These are phyloP conservation scores for Chaetomium tenue DNA, from an alignment of 495 filamentous ascomycete species.

Conservation along the genomic window DNA sequence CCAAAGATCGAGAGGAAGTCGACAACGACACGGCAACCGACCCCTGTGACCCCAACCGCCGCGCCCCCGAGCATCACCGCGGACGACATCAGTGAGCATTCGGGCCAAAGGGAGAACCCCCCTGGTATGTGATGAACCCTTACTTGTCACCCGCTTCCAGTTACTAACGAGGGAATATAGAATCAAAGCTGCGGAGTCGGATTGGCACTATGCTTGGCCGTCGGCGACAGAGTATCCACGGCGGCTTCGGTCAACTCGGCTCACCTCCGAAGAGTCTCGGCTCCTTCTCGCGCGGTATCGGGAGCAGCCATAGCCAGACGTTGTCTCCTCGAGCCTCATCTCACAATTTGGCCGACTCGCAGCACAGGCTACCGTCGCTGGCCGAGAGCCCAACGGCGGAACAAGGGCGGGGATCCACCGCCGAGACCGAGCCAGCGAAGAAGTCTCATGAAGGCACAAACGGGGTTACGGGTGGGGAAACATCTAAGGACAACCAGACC, in stretches of 20 bases:
- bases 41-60: slow-evolving; percentile 35
- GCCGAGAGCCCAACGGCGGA: slow-evolving; percentile 45
- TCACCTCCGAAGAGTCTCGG: slow-evolving; percentile 47
- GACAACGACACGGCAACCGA: slow-evolving; percentile 42
- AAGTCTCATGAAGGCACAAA: slow-evolving; percentile 48
- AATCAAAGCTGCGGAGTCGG: slow-evolving; percentile 59
- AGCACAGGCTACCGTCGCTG: slow-evolving; percentile 51
- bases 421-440: slow-evolving; percentile 36
- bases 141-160: background rate
- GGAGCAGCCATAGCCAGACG: slow-evolving; percentile 50
- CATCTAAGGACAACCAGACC: slow-evolving; percentile 31
- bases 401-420: slow-evolving; percentile 30
- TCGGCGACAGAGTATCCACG: slow-evolving; percentile 58
- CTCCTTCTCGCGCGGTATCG: slow-evolving; percentile 53
- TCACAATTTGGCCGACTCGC: slow-evolving; percentile 53
- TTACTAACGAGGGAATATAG: slow-evolving; percentile 26
- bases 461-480: slow-evolving; percentile 35
- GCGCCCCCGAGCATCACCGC: slow-evolving; percentile 33
- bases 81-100: slow-evolving; percentile 63
- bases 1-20: slow-evolving; percentile 48
- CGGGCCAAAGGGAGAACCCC: slow-evolving; percentile 50
- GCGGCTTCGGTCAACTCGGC: slow-evolving; percentile 47
- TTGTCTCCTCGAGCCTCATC: slow-evolving; percentile 54
- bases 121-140: slow-evolving; percentile 38
- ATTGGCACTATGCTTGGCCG: slow-evolving; percentile 79